A percentile compares a stretch with the other conserved stretches of the same genome.
Conservation (phyloP, 371 early-diverging fungal species). For the Lichtheimia corymbifera region DNA sequence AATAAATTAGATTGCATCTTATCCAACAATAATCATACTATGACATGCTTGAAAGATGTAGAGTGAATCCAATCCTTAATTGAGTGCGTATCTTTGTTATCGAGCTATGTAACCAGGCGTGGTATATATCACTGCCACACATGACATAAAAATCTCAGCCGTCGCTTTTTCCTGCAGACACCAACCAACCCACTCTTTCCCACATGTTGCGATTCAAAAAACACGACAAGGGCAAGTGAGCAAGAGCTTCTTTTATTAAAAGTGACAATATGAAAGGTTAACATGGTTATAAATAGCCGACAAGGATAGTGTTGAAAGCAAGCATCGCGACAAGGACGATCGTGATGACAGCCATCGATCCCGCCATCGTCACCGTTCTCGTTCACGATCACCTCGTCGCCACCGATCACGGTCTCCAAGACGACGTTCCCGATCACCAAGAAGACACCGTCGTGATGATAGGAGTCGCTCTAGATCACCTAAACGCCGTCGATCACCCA, state of each 20-base stretch:
- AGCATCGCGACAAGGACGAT: neutral
- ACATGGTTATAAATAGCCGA: slow-evolving; percentile 11
- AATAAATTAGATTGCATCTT: slow-evolving; percentile 7
- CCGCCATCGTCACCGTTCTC: slow-evolving; percentile 24
- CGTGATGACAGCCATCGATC: slow-evolving; percentile 10
- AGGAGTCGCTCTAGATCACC: slow-evolving; percentile 12
- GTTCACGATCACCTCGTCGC: slow-evolving; percentile 20
- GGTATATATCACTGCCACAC: too few relatives aligned
- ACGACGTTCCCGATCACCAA: slow-evolving; percentile 12
- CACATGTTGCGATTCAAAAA: slow-evolving; percentile 48
- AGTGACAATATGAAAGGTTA: neutral
- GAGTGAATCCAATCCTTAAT: too few relatives aligned
- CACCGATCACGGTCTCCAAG: slow-evolving; percentile 12
- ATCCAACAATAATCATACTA: too few relatives aligned
- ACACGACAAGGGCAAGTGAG: slow-evolving; percentile 40
- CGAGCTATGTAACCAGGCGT: too few relatives aligned
- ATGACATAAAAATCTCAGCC: too few relatives aligned
- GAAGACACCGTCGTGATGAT: slow-evolving; percentile 9
- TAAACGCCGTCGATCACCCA: slow-evolving; percentile 18
- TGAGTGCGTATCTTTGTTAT: too few relatives aligned
- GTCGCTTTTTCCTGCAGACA: too few relatives aligned
- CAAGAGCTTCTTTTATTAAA: neutral
- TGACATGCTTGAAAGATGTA: too few relatives aligned
- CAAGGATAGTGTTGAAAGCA: slow-evolving; percentile 7
- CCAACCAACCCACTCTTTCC: too few relatives aligned